phyloP scores from a whole-genome alignment of 305 asterid genomes.

The Fraxinus ornus region DNA sequence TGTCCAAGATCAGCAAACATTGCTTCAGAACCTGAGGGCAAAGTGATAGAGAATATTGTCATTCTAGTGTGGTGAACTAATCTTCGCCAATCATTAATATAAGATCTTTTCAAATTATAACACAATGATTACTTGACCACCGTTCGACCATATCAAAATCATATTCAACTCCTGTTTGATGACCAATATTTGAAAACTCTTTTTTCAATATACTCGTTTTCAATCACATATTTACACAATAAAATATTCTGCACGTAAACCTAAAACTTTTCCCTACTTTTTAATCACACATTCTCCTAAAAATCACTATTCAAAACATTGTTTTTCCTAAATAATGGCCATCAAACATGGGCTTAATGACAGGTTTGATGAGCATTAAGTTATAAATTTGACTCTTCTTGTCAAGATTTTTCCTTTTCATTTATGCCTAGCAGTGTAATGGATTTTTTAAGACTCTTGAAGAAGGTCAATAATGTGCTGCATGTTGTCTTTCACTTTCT shows the following conservation, averaged over 20 bases:
- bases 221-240: too few relatives aligned
- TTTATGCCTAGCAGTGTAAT: neutral
- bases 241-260: too few relatives aligned
- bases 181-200: too few relatives aligned
- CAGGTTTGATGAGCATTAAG: neutral
- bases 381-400: neutral
- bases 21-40: conserved; percentile 38
- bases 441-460: neutral
- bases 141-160: neutral
- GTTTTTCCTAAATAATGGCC: too few relatives aligned
- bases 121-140: neutral
- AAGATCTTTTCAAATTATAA: neutral
- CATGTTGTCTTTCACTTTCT: neutral
- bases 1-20: conserved; percentile 54
- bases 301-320: too few relatives aligned
- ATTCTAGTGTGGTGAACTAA: neutral
- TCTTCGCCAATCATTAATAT: too few relatives aligned
- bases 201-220: too few relatives aligned
- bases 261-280: too few relatives aligned
- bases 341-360: neutral
- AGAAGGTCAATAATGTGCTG: neutral
- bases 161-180: neutral
- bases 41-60: neutral
- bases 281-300: too few relatives aligned
- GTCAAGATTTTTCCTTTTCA: neutral